Evolutionary conservation across 2,329 filamentous ascomycete species (phyloP), one percentile per base, ranked within the genome.

Genomic region (Hysterium pulicare): DNA sequence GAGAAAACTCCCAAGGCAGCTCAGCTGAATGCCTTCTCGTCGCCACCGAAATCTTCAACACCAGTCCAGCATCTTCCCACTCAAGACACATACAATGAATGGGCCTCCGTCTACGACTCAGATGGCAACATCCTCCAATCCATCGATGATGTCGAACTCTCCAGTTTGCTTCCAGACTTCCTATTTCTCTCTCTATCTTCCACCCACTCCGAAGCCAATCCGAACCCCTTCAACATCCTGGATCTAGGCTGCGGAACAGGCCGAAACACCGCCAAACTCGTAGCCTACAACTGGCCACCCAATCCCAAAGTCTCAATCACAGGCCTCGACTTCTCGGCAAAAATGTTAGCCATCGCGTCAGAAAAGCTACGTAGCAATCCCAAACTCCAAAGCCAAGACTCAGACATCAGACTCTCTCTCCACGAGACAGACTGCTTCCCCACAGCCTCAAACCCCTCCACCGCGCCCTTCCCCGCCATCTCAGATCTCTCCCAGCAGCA

Each of bases 201-300:
- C 17, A 13, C 16, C 22, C 17, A 26, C 3, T n/a, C 15, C n/a
- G 13, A 35, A 19, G 19, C 41, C 42, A 13, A 17, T 19, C 50
- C 13, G 36, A 51, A 30, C 13, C 55, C 58, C 2, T 49, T 70
- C 39, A 71, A 65, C 23, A 51, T 82, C 21, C 65, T 84, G n/a
- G 82, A 85, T 51, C 65, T 85, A 2, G 82, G 82, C 19, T 84
- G 81, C 53, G 82, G 82, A 2, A 86, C 82, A 0, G 82, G 79
- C 2, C 71, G 82, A 26, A 84, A 82, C 51, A 85, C 81, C 0
- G 47, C 71, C 2, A 77, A 77, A 31, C 67, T 84, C 1, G 54
- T 72, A 16, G 42, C 42, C 17, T 68, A 67, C 37, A 34, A 62
- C 45, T 59, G 51, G 54, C 48, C 49, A 4, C 36, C 41, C 0